A percentile compares a stretch with the other conserved stretches of the same genome.
These are phyloP conservation scores for Calcarisporium arbuscula DNA, from an alignment of 2,329 filamentous ascomycete species.

Conservation along the genomic window DNA sequence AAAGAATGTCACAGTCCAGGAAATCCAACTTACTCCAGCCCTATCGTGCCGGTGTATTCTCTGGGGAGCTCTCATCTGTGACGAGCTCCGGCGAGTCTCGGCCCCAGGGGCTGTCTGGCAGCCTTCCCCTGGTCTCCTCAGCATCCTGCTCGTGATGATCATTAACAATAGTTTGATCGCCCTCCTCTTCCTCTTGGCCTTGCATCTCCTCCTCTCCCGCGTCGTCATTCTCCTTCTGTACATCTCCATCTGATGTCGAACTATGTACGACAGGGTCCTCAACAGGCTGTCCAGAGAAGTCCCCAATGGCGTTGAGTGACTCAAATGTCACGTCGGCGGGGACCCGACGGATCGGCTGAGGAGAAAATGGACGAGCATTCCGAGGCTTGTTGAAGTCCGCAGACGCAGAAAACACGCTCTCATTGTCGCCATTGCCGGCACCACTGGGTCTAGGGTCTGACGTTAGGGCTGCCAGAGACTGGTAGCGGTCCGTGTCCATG, in stretches of 20 bases:
- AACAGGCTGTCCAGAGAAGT: neutral
- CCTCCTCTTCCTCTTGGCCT: neutral
- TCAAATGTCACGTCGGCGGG: constrained; percentile 36
- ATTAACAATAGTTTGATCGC: neutral
- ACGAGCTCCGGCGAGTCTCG: neutral
- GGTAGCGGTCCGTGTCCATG: constrained; percentile 47
- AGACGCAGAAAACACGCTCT: constrained; percentile 47
- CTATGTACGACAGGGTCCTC: constrained; percentile 13
- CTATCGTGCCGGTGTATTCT: too few species aligned
- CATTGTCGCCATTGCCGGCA: constrained; percentile 32
- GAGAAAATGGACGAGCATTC: constrained; percentile 53
- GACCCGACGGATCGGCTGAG: constrained; percentile 41
- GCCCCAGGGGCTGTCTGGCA: too few species aligned
- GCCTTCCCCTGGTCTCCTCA: neutral
- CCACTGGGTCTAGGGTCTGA: constrained; percentile 17
- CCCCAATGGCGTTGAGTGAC: constrained; percentile 23
- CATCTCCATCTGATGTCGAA: constrained; percentile 10
- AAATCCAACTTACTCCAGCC: too few species aligned
- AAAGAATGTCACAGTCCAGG: too few species aligned
- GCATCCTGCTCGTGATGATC: neutral
- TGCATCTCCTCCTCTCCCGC: constrained; percentile 5
- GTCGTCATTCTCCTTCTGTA: constrained; percentile 7
- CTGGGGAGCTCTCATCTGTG: neutral
- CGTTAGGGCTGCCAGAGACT: constrained; percentile 48
- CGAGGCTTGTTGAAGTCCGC: constrained; percentile 47